phyloP scores from a whole-genome alignment of 2,329 filamentous ascomycete genomes.

The Zymoseptoria passerinii region DNA sequence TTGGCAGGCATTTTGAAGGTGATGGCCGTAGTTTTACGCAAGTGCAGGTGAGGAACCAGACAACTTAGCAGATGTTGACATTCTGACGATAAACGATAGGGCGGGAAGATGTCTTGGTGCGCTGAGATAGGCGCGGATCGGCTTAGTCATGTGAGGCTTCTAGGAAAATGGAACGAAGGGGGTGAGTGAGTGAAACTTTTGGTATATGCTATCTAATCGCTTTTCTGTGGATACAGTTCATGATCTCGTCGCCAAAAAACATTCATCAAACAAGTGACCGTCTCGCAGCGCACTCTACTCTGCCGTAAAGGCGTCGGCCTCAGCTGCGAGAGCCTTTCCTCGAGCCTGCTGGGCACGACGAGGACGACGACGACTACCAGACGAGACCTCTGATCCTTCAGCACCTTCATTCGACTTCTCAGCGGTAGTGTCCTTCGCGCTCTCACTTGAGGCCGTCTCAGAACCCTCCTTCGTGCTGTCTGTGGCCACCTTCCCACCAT shows the following conservation, averaged over 20 bases:
- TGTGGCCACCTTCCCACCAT: no score
- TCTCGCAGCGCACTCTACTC: not conserved
- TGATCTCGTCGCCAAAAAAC: not conserved
- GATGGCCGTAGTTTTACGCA: not conserved
- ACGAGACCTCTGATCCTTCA: not conserved
- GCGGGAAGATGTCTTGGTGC: not conserved
- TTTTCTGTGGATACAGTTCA: not conserved
- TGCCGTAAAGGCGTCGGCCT: not conserved
- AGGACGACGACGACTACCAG: constrained; percentile 6
- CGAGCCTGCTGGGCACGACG: constrained; percentile 6
- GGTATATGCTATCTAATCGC: not conserved
- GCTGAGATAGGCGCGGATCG: not conserved
- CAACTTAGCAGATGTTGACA: not conserved
- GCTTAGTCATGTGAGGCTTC: not conserved
- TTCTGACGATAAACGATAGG: not conserved
- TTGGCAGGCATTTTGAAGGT: constrained; percentile 16
- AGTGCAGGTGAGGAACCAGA: not conserved
- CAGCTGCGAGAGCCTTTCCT: not conserved
- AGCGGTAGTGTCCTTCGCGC: not conserved
- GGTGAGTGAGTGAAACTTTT: not conserved
- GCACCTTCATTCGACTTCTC: not conserved
- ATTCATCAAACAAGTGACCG: not conserved
- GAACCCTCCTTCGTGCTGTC: not conserved
- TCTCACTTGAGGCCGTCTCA: not conserved
- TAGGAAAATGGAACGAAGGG: no score